phyloP scores from a whole-genome alignment of 208 protist genomes.

The Leishmania braziliensis region DNA sequence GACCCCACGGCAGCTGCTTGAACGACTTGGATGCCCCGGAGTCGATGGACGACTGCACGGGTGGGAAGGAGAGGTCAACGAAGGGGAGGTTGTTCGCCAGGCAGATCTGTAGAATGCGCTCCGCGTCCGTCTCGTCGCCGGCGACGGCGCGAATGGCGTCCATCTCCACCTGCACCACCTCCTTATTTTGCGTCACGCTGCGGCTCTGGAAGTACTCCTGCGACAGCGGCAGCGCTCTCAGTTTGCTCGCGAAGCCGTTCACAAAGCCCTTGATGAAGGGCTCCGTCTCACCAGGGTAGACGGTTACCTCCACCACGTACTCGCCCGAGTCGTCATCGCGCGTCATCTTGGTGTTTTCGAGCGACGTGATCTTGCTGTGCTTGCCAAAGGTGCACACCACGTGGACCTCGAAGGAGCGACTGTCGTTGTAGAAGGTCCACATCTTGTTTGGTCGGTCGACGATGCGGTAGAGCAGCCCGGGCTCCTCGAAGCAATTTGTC shows the following conservation, averaged over 20 bases:
- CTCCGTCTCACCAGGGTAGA: constrained; percentile 85
- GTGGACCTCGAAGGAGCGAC: constrained; percentile 69
- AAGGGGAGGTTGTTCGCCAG: constrained; percentile 62
- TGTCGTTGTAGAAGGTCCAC: constrained; percentile 93
- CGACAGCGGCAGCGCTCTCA: constrained; percentile 69
- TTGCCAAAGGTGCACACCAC: constrained; percentile 76
- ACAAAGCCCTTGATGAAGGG: constrained; percentile 80
- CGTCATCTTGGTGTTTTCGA: constrained; percentile 62
- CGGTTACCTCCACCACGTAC: constrained; percentile 57
- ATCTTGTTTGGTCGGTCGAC: constrained; percentile 70
- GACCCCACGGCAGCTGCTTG: constrained; percentile 72
- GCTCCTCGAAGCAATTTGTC: constrained; percentile 83
- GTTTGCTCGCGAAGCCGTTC: constrained; percentile 81
- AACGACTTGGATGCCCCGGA: constrained; percentile 39
- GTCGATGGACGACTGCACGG: constrained; percentile 56
- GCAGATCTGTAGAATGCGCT: constrained; percentile 53
- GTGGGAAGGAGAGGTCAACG: constrained; percentile 82
- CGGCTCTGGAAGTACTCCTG: constrained; percentile 66
- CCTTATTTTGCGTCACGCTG: constrained; percentile 33
- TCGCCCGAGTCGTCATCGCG: constrained; percentile 44
- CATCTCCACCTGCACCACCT: constrained; percentile 57
- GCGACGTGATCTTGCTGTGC: constrained; percentile 75
- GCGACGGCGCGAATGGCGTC: constrained; percentile 51
- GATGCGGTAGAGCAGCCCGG: constrained; percentile 83
- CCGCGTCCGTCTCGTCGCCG: constrained; percentile 47